Percentiles rank a stretch among this genome's conserved stretches.
phyloP scores from a whole-genome alignment of 257 asterid species.

The Solanum paucissectum region DNA sequence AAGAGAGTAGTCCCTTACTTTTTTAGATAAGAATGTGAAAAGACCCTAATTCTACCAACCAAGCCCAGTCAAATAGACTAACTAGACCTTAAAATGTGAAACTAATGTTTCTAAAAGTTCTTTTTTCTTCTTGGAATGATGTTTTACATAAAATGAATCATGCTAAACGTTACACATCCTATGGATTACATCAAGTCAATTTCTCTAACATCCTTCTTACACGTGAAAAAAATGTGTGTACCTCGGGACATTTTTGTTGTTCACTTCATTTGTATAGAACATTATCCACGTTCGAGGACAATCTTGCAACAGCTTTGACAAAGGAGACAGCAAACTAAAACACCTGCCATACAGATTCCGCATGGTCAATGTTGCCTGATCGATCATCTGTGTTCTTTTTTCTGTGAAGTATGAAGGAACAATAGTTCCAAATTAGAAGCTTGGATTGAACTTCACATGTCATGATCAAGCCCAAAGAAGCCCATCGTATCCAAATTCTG shows the following conservation, averaged over 20 bases:
- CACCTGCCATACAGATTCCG: neutral
- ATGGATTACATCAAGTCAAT: neutral
- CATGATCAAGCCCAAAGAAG: slow-evolving; percentile 58
- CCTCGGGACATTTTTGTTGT: neutral
- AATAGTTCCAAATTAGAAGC: neutral
- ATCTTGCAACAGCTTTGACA: neutral
- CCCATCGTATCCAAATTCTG: slow-evolving; percentile 68
- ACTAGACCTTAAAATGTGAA: neutral
- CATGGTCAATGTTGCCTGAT: neutral
- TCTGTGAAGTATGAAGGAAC: neutral
- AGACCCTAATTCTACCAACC: neutral
- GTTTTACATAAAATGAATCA: neutral
- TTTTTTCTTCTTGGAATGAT: neutral
- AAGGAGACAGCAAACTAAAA: neutral
- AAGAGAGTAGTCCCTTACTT: neutral
- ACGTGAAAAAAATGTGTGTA: neutral
- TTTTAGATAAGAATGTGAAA: neutral
- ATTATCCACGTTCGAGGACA: neutral
- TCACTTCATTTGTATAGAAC: neutral
- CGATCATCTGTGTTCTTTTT: neutral
- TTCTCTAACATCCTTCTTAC: neutral
- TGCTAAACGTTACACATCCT: neutral
- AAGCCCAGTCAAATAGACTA: neutral
- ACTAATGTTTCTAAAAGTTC: neutral
- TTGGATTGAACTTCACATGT: neutral